Percentiles rank a stretch among this genome's conserved stretches.
Conservation (phyloP, 305 asterid species). For the Fraxinus platypoda region DNA sequence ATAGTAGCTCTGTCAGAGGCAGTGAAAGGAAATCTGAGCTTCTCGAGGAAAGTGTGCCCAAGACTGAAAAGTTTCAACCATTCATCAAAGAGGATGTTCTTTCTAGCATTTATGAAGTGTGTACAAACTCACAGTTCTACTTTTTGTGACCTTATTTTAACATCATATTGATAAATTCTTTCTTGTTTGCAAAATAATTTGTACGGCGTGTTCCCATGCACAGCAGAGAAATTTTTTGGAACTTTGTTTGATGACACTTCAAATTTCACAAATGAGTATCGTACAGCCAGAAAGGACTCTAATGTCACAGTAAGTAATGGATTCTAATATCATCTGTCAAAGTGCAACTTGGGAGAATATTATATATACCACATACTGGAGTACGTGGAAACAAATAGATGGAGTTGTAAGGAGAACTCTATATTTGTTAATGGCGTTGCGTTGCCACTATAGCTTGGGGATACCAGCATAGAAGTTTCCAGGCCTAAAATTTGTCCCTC, state of each 20-base stretch:
- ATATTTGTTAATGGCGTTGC: not conserved
- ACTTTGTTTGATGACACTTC: slow-evolving; percentile 71
- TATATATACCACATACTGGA: not conserved
- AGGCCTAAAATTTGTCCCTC: not conserved
- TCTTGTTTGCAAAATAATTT: slow-evolving; percentile 24
- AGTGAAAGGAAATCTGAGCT: slow-evolving; percentile 37
- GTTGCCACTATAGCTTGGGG: not conserved
- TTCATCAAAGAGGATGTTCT: slow-evolving; percentile 85
- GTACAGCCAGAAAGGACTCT: slow-evolving; percentile 66
- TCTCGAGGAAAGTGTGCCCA: slow-evolving; percentile 45
- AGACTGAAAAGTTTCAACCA: slow-evolving; percentile 51
- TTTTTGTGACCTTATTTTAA: slow-evolving; percentile 1
- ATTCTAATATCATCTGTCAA: not conserved
- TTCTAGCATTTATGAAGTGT: slow-evolving; percentile 58
- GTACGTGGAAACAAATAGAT: not conserved
- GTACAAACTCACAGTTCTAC: slow-evolving; percentile 23
- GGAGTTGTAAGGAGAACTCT: not conserved
- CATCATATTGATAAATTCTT: slow-evolving; percentile 8
- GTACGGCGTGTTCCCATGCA: slow-evolving; percentile 84
- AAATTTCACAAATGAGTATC: slow-evolving; percentile 73
- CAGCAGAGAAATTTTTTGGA: slow-evolving; percentile 73
- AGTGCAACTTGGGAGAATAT: not conserved
- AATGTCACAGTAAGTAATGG: slow-evolving; percentile 64
- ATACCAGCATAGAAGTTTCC: not conserved
- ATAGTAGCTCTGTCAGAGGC: slow-evolving; percentile 54